These are phyloP conservation scores for Paramecium sonneborni DNA, from an alignment of 73 alveolate genomes.

Conservation along the genomic window DNA sequence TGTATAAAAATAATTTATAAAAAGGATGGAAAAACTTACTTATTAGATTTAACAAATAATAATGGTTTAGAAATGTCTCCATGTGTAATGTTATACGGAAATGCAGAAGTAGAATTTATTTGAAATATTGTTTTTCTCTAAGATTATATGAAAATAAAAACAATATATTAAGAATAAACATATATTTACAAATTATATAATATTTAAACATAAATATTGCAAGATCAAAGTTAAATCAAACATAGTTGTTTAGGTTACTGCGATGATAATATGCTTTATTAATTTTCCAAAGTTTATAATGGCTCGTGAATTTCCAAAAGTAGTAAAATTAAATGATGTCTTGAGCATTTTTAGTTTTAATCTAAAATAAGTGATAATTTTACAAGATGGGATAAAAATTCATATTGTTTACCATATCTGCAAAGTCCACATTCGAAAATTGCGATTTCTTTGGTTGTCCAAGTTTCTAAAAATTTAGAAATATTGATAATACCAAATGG, in stretches of 20 bases:
- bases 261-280: conserved; percentile 55
- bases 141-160: no score
- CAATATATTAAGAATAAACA: no score
- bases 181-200: no score
- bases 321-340: conserved; percentile 54
- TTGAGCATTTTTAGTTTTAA: conserved; percentile 34
- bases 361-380: not conserved
- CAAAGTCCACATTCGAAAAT: conserved; percentile 66
- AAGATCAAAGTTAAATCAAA: not conserved
- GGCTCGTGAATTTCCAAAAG: conserved; percentile 60
- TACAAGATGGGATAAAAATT: conserved; percentile 44
- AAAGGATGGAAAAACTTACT: not conserved
- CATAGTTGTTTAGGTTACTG: conserved; percentile 45
- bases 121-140: not conserved
- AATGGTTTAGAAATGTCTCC: not conserved
- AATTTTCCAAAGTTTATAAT: conserved; percentile 63
- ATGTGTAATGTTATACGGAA: not conserved
- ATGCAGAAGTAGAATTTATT: not conserved
- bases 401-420: conserved; percentile 63
- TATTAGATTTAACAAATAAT: not conserved
- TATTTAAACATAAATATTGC: not conserved
- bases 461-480: not conserved
- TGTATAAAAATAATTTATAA: not conserved
- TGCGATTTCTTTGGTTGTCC: conserved; percentile 63
- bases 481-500: conserved; percentile 46